Percentiles rank a stretch among this genome's conserved stretches.
phyloP scores from a whole-genome alignment of 2,329 filamentous ascomycete species.

The Ophiocordyceps polyrhachis-furcata region DNA sequence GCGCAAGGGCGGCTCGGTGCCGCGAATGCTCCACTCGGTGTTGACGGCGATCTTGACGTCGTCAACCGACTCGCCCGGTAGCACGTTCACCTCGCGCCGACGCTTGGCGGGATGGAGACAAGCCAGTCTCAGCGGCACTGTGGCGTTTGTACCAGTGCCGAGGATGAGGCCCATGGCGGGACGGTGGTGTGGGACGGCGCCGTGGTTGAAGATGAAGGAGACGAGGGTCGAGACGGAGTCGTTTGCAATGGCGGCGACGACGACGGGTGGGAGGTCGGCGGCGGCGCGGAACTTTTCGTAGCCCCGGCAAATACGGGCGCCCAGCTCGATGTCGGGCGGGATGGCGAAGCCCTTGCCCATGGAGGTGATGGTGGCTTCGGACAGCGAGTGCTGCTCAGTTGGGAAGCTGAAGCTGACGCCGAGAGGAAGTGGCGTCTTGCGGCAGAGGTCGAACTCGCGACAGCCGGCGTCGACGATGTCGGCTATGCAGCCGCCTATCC shows the following conservation, averaged over 20 bases:
- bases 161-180: slow-evolving; percentile 57
- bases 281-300: slow-evolving; percentile 31
- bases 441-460: slow-evolving; percentile 20
- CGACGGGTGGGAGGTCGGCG: slow-evolving; percentile 40
- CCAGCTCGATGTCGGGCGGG: slow-evolving; percentile 39
- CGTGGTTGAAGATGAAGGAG: slow-evolving; percentile 56
- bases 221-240: slow-evolving; percentile 65
- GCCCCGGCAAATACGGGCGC: slow-evolving; percentile 36
- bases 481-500: slow-evolving; percentile 64
- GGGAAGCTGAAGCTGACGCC: slow-evolving; percentile 57
- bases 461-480: slow-evolving; percentile 46
- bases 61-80: slow-evolving; percentile 24
- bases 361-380: slow-evolving; percentile 42
- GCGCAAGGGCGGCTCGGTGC: slow-evolving; percentile 47
- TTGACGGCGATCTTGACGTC: slow-evolving; percentile 58
- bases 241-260: slow-evolving; percentile 61
- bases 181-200: slow-evolving; percentile 38
- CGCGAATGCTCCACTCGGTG: slow-evolving; percentile 70
- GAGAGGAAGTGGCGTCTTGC: slow-evolving; percentile 32
- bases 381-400: slow-evolving; percentile 44
- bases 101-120: not conserved
- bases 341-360: slow-evolving; percentile 58
- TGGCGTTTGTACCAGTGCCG: not conserved
- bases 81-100: slow-evolving; percentile 17
- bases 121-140: not conserved